Conservation (phyloP, 2,329 filamentous ascomycete genomes). For the Cladosporium austrohemisphaericum region DNA sequence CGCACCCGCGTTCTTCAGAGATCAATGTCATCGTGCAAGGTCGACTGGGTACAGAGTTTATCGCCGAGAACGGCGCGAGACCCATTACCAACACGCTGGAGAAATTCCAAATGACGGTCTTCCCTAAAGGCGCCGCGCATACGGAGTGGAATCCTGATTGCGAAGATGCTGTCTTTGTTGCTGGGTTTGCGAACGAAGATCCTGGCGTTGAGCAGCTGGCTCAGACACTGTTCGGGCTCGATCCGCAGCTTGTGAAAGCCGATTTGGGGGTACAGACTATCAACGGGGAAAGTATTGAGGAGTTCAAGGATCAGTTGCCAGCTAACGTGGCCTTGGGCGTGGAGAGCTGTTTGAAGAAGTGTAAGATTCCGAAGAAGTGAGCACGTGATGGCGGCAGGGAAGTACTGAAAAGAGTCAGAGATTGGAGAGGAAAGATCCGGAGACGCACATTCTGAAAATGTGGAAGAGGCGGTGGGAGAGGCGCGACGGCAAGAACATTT, state of each 20-base stretch:
- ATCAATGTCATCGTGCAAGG: conserved; percentile 52
- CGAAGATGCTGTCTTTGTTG: conserved; percentile 49
- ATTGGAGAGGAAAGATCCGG: too few species aligned
- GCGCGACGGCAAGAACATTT: too few species aligned
- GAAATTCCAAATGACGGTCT: conserved; percentile 50
- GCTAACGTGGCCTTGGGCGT: conserved; percentile 51
- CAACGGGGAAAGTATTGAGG: conserved; percentile 36
- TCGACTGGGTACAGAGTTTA: conserved; percentile 50
- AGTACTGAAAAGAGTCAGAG: too few species aligned
- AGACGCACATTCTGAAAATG: too few species aligned
- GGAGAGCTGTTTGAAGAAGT: conserved; percentile 52
- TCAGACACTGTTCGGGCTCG: conserved; percentile 50
- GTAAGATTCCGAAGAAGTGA: conserved; percentile 34
- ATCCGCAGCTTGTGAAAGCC: conserved; percentile 34
- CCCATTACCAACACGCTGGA: conserved; percentile 36
- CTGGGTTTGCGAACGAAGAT: conserved; percentile 50
- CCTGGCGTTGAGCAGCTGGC: conserved; percentile 51
- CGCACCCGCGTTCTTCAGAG: conserved; percentile 53
- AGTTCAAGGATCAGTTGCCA: conserved; percentile 40
- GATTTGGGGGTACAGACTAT: conserved; percentile 32
- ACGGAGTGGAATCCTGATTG: conserved; percentile 57
- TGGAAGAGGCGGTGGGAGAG: too few species aligned
- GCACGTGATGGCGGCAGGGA: too few species aligned
- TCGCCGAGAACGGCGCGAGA: conserved; percentile 40
- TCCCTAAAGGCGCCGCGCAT: conserved; percentile 54